Base-by-base conservation (phyloP, 2,329 filamentous ascomycete genomes). In the Aspergillus oerlinghausenensis region DNA sequence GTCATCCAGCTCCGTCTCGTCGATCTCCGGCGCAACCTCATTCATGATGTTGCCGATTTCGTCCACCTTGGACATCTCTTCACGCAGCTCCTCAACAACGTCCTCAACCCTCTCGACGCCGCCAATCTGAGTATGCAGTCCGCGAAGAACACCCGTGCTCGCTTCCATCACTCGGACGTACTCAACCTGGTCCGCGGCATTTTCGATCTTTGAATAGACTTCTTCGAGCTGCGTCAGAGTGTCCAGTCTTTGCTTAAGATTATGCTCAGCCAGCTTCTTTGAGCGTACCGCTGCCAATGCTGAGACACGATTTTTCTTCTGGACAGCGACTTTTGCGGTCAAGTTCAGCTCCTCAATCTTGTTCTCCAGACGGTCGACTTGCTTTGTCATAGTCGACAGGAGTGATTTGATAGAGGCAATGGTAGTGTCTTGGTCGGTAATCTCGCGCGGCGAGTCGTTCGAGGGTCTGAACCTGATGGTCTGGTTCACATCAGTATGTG, bases 1-100 rank as follows among this genome's bases (percentile, higher is more conserved):
- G 58, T 93, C 89, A 64, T 97, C 92, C 55, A 97, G 84, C 71
- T 95, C 92, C 21, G 69, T 81, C 68, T 96, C 92, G 70, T 96
- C 90, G 32, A 96, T 79, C 60, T 69, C 73, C 54, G 63, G 73
- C 14, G 75, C 77, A 11, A 76, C 80, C 62, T 94, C 90, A 52
- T 86, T 85, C 60, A 97, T 82, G 43, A 93, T 87, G 55, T 82
- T 84, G 28, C 86, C 85, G 23, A 97, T 84, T 75, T 97, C 93
- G 68, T 97, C 92, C 25, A 88, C 86, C 65, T 88, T 85, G 52
- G 78, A 82, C 84, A 94, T 94, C 75, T 95, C 87, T 64, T 92
- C 88, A 52, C 88, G 83, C 67, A 96, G 75, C 50, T 82, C 81
- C 63, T 90, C 88, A 52, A 95, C 84, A 11, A 94, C 84, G 59